Conservation (phyloP, 257 asterid species). For the Sherardia arvensis region DNA sequence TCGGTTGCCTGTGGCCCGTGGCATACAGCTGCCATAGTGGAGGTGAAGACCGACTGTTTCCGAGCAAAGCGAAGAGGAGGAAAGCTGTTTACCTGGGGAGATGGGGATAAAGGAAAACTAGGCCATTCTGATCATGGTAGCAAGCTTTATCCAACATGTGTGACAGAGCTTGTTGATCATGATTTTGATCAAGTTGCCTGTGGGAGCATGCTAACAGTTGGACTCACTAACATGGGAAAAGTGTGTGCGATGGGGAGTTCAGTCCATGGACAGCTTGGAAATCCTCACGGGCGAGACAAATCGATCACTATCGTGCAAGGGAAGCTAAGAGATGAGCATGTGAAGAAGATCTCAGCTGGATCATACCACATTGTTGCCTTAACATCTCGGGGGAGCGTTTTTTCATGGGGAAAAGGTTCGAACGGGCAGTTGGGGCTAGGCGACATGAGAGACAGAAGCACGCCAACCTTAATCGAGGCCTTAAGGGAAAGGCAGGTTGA, state of each 20-base stretch:
- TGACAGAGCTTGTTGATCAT: constrained; percentile 30
- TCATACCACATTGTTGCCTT: constrained; percentile 37
- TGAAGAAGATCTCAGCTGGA: constrained; percentile 31
- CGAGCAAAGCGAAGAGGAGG: constrained; percentile 22
- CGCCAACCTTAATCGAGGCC: constrained; percentile 37
- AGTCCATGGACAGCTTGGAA: constrained; percentile 33
- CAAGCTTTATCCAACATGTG: constrained; percentile 35
- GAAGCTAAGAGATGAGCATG: constrained; percentile 31
- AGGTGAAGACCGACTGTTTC: constrained; percentile 18
- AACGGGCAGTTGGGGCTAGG: constrained; percentile 48
- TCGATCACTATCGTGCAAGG: constrained; percentile 31
- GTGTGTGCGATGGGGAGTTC: constrained; percentile 42
- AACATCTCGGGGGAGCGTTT: constrained; percentile 32
- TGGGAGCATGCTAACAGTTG: constrained; percentile 30
- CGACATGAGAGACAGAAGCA: constrained; percentile 31
- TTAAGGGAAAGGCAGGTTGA: constrained; percentile 33
- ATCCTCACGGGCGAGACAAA: constrained; percentile 29
- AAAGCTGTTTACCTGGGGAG: constrained; percentile 49
- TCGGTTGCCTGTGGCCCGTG: constrained; percentile 49
- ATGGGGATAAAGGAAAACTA: constrained; percentile 40
- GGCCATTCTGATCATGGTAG: constrained; percentile 35
- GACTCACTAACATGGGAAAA: constrained; percentile 27
- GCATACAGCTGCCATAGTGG: constrained; percentile 50
- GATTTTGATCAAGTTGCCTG: constrained; percentile 41
- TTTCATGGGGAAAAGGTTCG: constrained; percentile 39